Evolutionary conservation across 73 alveolate species (phyloP).

Genomic region (Symbiodinium natans): DNA sequence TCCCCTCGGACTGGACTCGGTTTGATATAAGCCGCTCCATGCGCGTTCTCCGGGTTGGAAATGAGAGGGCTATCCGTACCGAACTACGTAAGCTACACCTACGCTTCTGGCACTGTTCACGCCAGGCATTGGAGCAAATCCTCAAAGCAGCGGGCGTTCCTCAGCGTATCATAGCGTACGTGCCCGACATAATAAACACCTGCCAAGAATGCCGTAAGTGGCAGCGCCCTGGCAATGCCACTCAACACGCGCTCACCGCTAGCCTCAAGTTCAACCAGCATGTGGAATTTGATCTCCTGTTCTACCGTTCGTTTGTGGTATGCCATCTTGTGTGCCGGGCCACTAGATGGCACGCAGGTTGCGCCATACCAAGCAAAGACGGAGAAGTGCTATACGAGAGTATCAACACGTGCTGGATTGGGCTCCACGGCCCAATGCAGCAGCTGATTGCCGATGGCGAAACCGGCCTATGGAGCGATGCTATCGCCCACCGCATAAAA

Average conservation of each 20-base stretch:
- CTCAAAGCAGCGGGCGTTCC: slow-evolving; percentile 8
- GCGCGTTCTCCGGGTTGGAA: not conserved
- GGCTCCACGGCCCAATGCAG: slow-evolving; percentile 13
- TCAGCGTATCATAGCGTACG: not conserved
- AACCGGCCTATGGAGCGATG: not conserved
- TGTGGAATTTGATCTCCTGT: not conserved
- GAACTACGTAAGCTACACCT: not conserved
- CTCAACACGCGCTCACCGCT: not conserved
- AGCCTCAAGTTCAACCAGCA: not conserved
- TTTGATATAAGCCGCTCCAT: not conserved
- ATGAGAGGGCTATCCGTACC: not conserved
- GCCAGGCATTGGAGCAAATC: not conserved
- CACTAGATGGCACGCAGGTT: not conserved
- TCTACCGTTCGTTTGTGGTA: not conserved
- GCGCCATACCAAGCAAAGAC: not conserved
- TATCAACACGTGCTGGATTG: not conserved
- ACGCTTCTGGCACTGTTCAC: not conserved
- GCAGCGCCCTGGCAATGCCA: not conserved
- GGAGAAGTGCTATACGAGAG: not conserved
- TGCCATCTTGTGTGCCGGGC: not conserved
- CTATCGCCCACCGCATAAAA: not conserved
- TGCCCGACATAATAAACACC: not conserved
- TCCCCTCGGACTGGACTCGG: not conserved
- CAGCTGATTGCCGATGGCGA: slow-evolving; percentile 11
- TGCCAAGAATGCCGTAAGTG: not conserved